A percentile compares a stretch with the other conserved stretches of the same genome.
phyloP scores from a whole-genome alignment of 2,329 filamentous ascomycete species.

The Trichophyton simii region DNA sequence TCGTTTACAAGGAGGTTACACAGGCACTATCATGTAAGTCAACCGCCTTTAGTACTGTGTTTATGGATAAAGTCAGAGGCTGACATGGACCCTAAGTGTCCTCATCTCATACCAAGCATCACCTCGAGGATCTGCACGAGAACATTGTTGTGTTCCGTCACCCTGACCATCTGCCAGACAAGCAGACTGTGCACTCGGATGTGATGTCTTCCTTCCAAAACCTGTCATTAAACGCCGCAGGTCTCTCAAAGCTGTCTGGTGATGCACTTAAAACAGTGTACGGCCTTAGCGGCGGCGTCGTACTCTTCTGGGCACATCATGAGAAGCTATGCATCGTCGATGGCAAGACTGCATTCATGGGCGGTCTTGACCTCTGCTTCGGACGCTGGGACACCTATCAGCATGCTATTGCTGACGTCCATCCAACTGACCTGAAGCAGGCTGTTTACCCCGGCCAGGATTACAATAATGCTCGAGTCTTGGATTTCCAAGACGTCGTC shows the following conservation, averaged over 20 bases:
- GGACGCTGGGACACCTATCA: constrained; percentile 85
- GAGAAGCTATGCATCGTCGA: constrained; percentile 97
- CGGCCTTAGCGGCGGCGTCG: constrained; percentile 65
- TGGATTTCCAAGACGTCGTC: constrained; percentile 84
- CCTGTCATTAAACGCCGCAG: constrained; percentile 42
- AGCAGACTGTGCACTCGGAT: constrained; percentile 50
- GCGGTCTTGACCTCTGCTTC: constrained; percentile 88
- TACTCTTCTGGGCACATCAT: constrained; percentile 97
- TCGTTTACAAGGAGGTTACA: constrained; percentile 84
- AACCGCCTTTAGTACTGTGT: background rate
- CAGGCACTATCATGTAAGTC: constrained; percentile 65
- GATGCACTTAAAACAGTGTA: constrained; percentile 69
- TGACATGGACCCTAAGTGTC: constrained; percentile 37
- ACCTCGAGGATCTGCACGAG: constrained; percentile 81
- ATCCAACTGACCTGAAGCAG: constrained; percentile 54
- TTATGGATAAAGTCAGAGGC: constrained; percentile 8
- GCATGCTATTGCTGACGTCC: constrained; percentile 74
- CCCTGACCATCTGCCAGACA: constrained; percentile 72
- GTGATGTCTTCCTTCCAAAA: constrained; percentile 45
- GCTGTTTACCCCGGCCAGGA: constrained; percentile 94
- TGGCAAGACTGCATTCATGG: constrained; percentile 81
- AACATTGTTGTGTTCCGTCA: constrained; percentile 90
- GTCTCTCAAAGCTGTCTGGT: constrained; percentile 51
- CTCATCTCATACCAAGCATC: constrained; percentile 81
- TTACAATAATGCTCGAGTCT: constrained; percentile 93